These are phyloP conservation scores for Saccharum spontaneum DNA, from an alignment of 176 grass and related monocot genomes.

Conservation along the genomic window DNA sequence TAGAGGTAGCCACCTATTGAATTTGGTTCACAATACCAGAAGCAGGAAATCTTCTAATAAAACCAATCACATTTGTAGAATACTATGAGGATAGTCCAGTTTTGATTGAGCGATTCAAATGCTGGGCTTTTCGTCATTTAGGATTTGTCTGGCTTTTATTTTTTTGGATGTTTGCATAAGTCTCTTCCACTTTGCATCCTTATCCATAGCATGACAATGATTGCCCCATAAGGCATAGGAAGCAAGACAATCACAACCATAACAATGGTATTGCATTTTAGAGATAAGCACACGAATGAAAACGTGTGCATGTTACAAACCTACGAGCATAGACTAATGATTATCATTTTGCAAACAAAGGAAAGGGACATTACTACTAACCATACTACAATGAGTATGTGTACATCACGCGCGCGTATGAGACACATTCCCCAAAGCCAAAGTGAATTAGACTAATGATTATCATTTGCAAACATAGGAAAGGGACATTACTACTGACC, in stretches of 20 bases:
- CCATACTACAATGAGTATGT: constrained; percentile 53
- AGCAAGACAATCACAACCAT: constrained; percentile 73
- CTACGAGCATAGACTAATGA: not conserved
- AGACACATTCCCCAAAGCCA: too few relatives aligned
- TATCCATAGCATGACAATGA: constrained; percentile 81
- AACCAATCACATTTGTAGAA: too few relatives aligned
- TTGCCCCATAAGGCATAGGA: constrained; percentile 59
- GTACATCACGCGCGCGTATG: too few relatives aligned
- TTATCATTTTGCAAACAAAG: not conserved
- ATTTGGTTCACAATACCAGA: too few relatives aligned
- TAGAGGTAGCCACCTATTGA: too few relatives aligned
- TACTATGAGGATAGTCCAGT: too few relatives aligned
- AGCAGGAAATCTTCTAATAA: too few relatives aligned
- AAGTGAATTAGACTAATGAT: too few relatives aligned
- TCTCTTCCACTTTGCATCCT: constrained; percentile 52
- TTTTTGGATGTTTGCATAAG: constrained; percentile 47
- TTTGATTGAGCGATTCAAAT: not conserved
- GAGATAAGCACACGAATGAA: constrained; percentile 4
- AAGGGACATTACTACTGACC: too few relatives aligned
- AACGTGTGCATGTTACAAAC: not conserved
- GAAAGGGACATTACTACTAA: constrained; percentile 37
- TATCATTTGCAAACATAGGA: too few relatives aligned
- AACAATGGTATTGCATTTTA: constrained; percentile 65
- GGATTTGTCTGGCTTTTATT: not conserved
- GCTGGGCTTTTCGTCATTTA: too few relatives aligned